phyloP scores from a whole-genome alignment of 257 asterid genomes.

The Perilla frutescens region DNA sequence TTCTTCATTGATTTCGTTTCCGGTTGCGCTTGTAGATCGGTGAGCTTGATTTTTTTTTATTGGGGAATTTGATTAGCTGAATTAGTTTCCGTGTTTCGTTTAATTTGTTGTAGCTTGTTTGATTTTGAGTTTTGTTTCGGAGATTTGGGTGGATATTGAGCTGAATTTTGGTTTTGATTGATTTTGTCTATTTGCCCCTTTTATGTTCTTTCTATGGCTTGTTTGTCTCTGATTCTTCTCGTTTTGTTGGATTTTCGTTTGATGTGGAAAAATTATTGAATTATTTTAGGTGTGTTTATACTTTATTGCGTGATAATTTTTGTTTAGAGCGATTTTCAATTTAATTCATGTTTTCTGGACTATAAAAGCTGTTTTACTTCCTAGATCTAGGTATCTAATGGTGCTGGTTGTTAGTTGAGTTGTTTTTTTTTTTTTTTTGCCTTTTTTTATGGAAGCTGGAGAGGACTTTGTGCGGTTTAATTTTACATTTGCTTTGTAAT shows the following conservation, averaged over 20 bases:
- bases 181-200: not conserved
- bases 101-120: not conserved
- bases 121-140: slow-evolving; percentile 21
- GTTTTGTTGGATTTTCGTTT: slow-evolving; percentile 1
- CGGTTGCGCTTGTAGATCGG: slow-evolving; percentile 11
- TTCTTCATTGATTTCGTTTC: not conserved
- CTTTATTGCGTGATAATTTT: not conserved
- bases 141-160: slow-evolving; percentile 12
- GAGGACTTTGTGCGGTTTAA: not conserved
- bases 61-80: slow-evolving; percentile 21
- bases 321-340: slow-evolving; percentile 5
- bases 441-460: not conserved
- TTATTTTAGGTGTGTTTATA: not conserved
- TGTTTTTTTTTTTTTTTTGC: not conserved
- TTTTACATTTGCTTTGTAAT: not conserved
- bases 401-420: not conserved
- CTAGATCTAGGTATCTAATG: slow-evolving; percentile 40
- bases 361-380: slow-evolving; percentile 14
- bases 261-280: not conserved
- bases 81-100: slow-evolving; percentile 10
- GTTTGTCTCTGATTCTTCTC: slow-evolving; percentile 10
- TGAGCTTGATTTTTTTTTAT: not conserved
- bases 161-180: slow-evolving; percentile 6
- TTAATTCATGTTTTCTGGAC: slow-evolving; percentile 11
- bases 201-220: slow-evolving; percentile 31